Conservation (phyloP, 306 rosid species). For the Fagus crenata region DNA sequence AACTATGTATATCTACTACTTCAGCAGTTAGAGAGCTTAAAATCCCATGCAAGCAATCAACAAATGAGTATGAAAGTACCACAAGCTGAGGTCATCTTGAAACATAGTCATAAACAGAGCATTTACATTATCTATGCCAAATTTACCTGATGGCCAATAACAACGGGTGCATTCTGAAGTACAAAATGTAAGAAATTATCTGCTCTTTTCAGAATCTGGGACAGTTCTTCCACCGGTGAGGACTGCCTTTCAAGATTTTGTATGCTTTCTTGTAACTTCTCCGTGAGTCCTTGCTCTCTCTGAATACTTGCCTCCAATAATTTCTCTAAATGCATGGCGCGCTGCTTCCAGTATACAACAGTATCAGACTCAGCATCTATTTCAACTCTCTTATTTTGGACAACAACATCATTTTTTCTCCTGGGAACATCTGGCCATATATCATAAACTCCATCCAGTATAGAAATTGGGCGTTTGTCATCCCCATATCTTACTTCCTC, state of each 20-base stretch:
- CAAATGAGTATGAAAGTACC: background rate
- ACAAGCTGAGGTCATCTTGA: background rate
- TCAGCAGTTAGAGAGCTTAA: background rate
- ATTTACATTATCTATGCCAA: background rate
- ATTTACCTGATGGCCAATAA: conserved; percentile 95
- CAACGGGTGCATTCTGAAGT: conserved; percentile 97
- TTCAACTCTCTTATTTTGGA: conserved; percentile 69
- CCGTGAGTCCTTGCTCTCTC: conserved; percentile 68
- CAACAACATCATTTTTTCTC: conserved; percentile 59
- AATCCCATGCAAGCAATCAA: background rate
- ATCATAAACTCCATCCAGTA: conserved; percentile 79
- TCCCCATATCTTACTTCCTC: conserved; percentile 72
- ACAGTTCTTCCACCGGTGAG: conserved; percentile 83
- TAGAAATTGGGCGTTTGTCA: conserved; percentile 82
- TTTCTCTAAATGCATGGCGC: conserved; percentile 59
- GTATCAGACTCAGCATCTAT: conserved; percentile 81
- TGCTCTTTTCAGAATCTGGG: conserved; percentile 85
- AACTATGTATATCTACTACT: background rate
- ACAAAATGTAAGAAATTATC: conserved; percentile 92
- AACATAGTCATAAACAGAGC: background rate
- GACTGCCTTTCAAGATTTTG: conserved; percentile 68
- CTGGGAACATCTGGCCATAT: conserved; percentile 68
- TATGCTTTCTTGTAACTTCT: conserved; percentile 74
- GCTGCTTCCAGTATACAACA: conserved; percentile 76
- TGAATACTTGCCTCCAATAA: conserved; percentile 66